phyloP scores from a whole-genome alignment of 148 eudicot genomes.

The Fagopyrum esculentum region DNA sequence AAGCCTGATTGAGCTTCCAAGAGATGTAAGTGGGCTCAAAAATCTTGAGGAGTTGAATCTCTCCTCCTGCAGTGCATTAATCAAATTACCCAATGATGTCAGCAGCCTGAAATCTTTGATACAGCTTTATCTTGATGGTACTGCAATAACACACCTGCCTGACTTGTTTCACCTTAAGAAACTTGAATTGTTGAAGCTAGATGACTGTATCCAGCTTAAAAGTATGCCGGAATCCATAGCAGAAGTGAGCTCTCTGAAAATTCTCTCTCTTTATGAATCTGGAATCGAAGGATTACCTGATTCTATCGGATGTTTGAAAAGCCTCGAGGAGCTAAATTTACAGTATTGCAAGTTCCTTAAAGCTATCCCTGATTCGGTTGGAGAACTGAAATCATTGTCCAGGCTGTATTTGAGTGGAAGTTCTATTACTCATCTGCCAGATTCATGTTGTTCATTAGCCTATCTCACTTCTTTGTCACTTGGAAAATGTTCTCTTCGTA shows the following conservation, averaged over 20 bases:
- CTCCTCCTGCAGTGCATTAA: constrained; percentile 41
- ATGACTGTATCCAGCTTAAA: constrained; percentile 26
- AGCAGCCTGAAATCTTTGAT: constrained; percentile 38
- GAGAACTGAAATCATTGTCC: constrained; percentile 30
- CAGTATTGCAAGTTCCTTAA: constrained; percentile 29
- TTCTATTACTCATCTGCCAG: constrained; percentile 34
- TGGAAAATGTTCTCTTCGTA: constrained; percentile 20
- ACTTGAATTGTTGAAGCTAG: constrained; percentile 39
- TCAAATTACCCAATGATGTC: constrained; percentile 33
- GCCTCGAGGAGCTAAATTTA: constrained; percentile 35
- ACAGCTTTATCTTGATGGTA: constrained; percentile 30
- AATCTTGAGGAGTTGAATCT: constrained; percentile 38
- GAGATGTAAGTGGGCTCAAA: constrained; percentile 49
- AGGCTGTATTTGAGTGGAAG: constrained; percentile 24
- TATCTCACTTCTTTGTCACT: constrained; percentile 31
- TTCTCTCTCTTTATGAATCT: constrained; percentile 26
- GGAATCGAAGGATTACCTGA: constrained; percentile 31
- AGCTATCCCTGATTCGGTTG: constrained; percentile 36
- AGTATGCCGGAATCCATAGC: constrained; percentile 38
- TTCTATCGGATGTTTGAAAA: constrained; percentile 30
- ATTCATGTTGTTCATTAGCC: constrained; percentile 32
- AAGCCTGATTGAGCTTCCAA: constrained; percentile 39
- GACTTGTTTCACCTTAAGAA: constrained; percentile 31
- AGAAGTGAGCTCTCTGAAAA: constrained; percentile 29
- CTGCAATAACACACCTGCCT: constrained; percentile 40